Conservation (phyloP, 306 rosid species). For the Mimosa pudica region DNA sequence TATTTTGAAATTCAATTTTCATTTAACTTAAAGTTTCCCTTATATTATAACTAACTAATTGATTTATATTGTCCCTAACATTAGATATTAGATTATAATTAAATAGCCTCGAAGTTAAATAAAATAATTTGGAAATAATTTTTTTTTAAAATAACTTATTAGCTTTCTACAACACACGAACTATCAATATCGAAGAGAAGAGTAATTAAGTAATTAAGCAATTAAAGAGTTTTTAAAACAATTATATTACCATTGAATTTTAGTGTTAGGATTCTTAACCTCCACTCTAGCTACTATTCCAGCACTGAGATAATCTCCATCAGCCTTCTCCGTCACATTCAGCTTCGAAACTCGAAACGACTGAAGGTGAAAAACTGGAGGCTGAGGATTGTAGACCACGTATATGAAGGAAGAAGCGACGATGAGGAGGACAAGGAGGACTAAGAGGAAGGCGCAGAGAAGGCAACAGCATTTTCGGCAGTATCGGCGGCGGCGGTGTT, state of each 20-base stretch:
- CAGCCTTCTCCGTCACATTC: constrained; percentile 44
- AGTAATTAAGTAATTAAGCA: no score
- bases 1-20: no score
- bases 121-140: no score
- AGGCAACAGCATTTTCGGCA: constrained; percentile 59
- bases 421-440: constrained; percentile 38
- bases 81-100: no score
- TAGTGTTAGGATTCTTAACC: constrained; percentile 54
- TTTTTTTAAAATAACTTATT: no score
- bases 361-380: constrained; percentile 58
- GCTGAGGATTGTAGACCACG: constrained; percentile 57
- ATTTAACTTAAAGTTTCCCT: no score
- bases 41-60: no score
- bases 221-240: no score
- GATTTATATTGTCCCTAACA: no score
- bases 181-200: no score
- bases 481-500: constrained; percentile 6
- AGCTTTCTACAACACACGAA: no score
- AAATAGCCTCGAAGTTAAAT: no score
- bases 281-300: constrained; percentile 49
- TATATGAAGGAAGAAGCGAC: constrained; percentile 53
- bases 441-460: constrained; percentile 42
- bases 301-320: constrained; percentile 56
- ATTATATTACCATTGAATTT: constrained; percentile 44
- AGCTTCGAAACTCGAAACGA: constrained; percentile 54